phyloP scores from a whole-genome alignment of 805 yeast species.

The Wickerhamiella vanderwaltii region DNA sequence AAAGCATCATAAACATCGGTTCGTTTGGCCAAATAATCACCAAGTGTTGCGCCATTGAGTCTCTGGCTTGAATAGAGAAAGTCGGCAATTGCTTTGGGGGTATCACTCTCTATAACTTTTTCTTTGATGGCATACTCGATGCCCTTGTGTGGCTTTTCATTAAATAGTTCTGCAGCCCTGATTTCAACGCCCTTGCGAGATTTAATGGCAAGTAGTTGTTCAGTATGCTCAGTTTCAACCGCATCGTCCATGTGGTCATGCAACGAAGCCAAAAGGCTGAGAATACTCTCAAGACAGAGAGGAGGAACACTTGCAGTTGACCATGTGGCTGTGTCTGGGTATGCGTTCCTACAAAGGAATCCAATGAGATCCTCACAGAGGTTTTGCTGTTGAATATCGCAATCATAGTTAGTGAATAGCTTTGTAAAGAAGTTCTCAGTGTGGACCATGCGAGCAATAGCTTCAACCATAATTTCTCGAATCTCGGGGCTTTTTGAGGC shows the following conservation, averaged over 20 bases:
- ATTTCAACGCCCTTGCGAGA: constrained; percentile 58
- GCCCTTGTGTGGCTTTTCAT: constrained; percentile 69
- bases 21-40: constrained; percentile 76
- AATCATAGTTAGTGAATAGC: constrained; percentile 73
- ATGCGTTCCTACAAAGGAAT: constrained; percentile 60
- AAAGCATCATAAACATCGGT: constrained; percentile 54
- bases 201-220: constrained; percentile 16
- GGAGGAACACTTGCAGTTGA: constrained; percentile 89
- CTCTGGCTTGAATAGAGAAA: constrained; percentile 74
- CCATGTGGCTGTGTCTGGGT: constrained; percentile 70
- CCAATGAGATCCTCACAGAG: constrained; percentile 55
- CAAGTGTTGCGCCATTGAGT: constrained; percentile 75
- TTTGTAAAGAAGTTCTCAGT: constrained; percentile 66
- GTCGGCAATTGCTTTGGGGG: constrained; percentile 49
- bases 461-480: constrained; percentile 75
- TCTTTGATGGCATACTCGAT: constrained; percentile 48
- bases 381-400: constrained; percentile 79
- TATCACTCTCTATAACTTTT: constrained; percentile 44
- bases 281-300: constrained; percentile 75
- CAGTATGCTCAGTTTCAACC: background rate
- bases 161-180: constrained; percentile 60
- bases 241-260: background rate
- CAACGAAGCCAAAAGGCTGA: constrained; percentile 45
- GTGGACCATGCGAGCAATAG: constrained; percentile 48
- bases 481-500: constrained; percentile 25